Base-by-base conservation (phyloP, 768 basidiomycete genomes). In the Boletellus emodensis region DNA sequence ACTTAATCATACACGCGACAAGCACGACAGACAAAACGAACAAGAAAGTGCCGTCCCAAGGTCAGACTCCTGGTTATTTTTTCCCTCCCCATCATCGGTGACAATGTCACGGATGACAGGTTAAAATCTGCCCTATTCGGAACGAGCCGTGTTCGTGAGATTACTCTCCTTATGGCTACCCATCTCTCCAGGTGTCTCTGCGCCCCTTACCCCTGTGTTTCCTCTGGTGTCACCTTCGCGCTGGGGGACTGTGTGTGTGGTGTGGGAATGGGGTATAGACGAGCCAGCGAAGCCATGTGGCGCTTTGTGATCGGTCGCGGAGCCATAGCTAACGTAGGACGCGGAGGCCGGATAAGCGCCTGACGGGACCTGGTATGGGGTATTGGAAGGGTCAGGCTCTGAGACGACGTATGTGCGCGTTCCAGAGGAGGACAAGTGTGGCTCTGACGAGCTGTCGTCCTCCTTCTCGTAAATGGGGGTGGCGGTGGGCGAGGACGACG, bases 361-460 rank as follows among this genome's bases (percentile, higher is more conserved):
- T 11, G 81, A 78, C 2, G 86, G 86, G n/a, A 89, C 84, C 56
- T 78, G 71, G 58, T 86, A 87, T 30, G 79, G 78, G 38, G 74
- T 77, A 48, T 81, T 64, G 49, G 80, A 71, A 32, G 79, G 75
- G 67, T 87, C 84, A 35, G 86, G 86, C 63, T 85, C 75, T 30
- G 84, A 86, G 55, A 87, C 86, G 55, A 88, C 84, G 59, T 88
- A 84, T 32, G 82, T 84, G 50, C 76, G 82, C 28, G 75, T 74
- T 32, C 80, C 81, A 33, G 71, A 64, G 34, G 66, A 67, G 2
- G 75, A 66, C 18, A 69, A 40, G 51, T 72, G 63, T 1, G 80
- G 77, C 58, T 84, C 81, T 32, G 75, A 61, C 20, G 76, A 71
- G 56, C 65, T 64, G 57, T 85, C 80, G 49, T 69, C 40, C 58